Percentiles rank a stretch among this genome's conserved stretches.
These are phyloP conservation scores for Furcasterigmium furcatum DNA, from an alignment of 2,329 filamentous ascomycete genomes.

Conservation along the genomic window DNA sequence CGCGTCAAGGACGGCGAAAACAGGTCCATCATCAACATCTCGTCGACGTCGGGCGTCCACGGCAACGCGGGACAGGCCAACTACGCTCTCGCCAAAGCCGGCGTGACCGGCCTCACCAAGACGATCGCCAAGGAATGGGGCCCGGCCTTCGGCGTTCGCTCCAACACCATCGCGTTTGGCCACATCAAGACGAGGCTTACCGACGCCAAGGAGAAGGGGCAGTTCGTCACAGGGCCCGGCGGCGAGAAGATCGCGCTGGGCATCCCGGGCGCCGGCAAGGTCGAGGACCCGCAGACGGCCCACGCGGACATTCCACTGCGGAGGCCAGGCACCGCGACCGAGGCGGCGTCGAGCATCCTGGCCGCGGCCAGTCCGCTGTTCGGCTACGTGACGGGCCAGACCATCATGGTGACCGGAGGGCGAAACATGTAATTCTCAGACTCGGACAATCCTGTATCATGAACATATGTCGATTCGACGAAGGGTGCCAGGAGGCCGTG, in stretches of 20 bases:
- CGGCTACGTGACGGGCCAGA: conserved; percentile 83
- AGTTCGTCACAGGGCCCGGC: conserved; percentile 72
- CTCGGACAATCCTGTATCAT: no score
- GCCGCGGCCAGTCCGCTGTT: conserved; percentile 80
- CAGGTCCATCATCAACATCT: conserved; percentile 80
- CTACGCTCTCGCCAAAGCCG: conserved; percentile 83
- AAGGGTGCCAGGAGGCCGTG: not conserved
- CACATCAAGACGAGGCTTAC: conserved; percentile 78
- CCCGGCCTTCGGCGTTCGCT: conserved; percentile 74
- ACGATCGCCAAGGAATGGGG: conserved; percentile 91
- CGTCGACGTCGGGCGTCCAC: conserved; percentile 75
- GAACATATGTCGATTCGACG: no score
- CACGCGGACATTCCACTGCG: conserved; percentile 74
- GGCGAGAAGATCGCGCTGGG: conserved; percentile 73
- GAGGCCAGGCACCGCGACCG: conserved; percentile 72
- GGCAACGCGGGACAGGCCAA: conserved; percentile 92
- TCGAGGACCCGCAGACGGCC: conserved; percentile 33
- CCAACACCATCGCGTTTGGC: conserved; percentile 83
- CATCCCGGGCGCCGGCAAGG: conserved; percentile 60
- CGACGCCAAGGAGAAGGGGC: conserved; percentile 79
- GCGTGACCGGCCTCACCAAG: conserved; percentile 78
- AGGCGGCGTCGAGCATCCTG: conserved; percentile 75
- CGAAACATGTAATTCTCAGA: conserved; percentile 47
- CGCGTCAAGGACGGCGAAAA: conserved; percentile 79
- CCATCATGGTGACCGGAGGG: conserved; percentile 81